Evolutionary conservation across 1,284 basidiomycete species (phyloP), one percentile per base, ranked within the genome.

Genomic region (Trametes sp.): DNA sequence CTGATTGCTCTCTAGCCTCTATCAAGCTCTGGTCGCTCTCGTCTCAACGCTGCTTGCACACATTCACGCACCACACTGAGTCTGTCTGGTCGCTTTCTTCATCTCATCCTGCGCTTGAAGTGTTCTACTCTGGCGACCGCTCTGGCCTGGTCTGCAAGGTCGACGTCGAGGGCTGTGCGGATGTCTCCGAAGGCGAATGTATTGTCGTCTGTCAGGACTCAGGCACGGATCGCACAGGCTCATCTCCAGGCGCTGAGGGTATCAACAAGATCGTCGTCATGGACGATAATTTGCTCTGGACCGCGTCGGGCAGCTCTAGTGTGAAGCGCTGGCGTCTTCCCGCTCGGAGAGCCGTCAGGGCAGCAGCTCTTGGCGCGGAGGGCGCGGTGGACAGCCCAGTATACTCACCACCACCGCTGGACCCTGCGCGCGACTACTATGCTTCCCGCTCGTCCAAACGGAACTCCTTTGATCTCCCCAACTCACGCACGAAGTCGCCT

Each of bases 81-180:
- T 96, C 95, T 19, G 95, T 99, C 35, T 98, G 98, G 97, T 91
- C 95, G 0, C 82, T 99, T 2, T 88, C 87, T 74, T 97, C 95
- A 2, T 84, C 87, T 0, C 95, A 98, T 74, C 93, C 95, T 0
- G 88, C 90, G 14, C 84, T 99, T 54, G 93, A 97, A 74, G 82
- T 89, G 1, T 99, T 99, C 80, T 98, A 98, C 78, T 98, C 96
- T 1, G 98, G 97, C 19, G 98, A 98, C 69, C 87, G 94, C 38
- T 88, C 93, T 16, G 98, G 97, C 1, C 80, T 92, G 59, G 89
- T 99, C 1, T 96, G 94, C 75, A 91, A 90, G 66, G 91, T 97
- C 36, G 96, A 99, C 70, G 88, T 96, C 26, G 93, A 95, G 73
- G 86, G 86, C 48, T 92, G 88, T 65, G 78, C 83, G 11, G 93